phyloP scores from a whole-genome alignment of 2,329 filamentous ascomycete genomes.

The Chaetomiaceae sp. region DNA sequence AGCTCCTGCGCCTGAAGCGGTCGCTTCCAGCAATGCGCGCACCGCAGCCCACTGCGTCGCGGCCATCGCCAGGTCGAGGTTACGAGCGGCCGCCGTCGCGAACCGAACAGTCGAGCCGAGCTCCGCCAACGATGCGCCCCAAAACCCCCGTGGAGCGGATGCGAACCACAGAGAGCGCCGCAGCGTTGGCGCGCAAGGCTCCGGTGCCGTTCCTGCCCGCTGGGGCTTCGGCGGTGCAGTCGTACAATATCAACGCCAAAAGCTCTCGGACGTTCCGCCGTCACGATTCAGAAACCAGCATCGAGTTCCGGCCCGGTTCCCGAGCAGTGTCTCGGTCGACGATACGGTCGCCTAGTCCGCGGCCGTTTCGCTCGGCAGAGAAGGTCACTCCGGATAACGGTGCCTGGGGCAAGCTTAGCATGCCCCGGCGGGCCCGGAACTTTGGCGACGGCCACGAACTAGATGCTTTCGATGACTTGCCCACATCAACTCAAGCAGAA shows the following conservation, averaged over 20 bases:
- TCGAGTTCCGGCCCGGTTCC: conserved; percentile 54
- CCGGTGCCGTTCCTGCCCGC: conserved; percentile 75
- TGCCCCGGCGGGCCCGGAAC: conserved; percentile 63
- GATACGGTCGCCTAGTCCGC: conserved; percentile 58
- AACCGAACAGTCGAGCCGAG: conserved; percentile 45
- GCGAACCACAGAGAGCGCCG: conserved; percentile 49
- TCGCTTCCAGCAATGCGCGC: conserved; percentile 58
- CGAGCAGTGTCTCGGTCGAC: conserved; percentile 54
- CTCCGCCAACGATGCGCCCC: conserved; percentile 52
- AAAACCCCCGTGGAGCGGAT: conserved; percentile 68
- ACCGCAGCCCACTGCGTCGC: conserved; percentile 45
- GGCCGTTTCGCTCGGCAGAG: conserved; percentile 40
- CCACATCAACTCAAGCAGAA: conserved; percentile 78
- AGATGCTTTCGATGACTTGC: conserved; percentile 90
- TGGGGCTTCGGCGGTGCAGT: conserved; percentile 57
- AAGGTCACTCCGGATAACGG: conserved; percentile 43
- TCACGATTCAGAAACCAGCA: conserved; percentile 71
- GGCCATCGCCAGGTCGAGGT: conserved; percentile 39
- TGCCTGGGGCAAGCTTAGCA: conserved; percentile 64
- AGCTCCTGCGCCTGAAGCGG: conserved; percentile 61
- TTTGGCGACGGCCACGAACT: conserved; percentile 93
- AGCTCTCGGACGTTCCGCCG: conserved; percentile 67
- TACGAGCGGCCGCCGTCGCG: conserved; percentile 58
- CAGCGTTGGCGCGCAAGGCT: conserved; percentile 52
- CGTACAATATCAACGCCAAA: conserved; percentile 72